Conservation (phyloP, 352 stramenopile species). For the Peronospora tabacina region DNA sequence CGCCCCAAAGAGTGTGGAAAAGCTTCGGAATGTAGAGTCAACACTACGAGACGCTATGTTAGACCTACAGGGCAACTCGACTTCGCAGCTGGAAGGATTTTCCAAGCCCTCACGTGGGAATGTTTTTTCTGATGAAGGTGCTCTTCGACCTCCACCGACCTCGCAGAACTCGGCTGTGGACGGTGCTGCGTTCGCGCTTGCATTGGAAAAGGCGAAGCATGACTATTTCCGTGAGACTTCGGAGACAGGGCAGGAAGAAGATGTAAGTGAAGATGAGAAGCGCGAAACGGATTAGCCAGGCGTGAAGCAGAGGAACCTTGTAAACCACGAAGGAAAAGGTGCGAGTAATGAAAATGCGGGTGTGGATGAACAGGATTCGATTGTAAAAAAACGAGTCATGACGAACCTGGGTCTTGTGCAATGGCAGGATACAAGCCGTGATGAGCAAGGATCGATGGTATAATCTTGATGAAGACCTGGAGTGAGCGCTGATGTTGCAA, state of each 20-base stretch:
- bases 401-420: constrained; percentile 23
- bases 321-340: constrained; percentile 26
- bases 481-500: constrained; percentile 16
- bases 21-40: constrained; percentile 37
- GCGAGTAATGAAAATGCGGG: constrained; percentile 23
- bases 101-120: constrained; percentile 4
- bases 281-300: constrained; percentile 24
- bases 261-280: constrained; percentile 19
- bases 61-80: constrained; percentile 15
- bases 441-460: constrained; percentile 13
- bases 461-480: constrained; percentile 20
- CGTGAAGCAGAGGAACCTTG: constrained; percentile 20
- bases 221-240: constrained; percentile 34
- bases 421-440: constrained; percentile 29
- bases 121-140: constrained; percentile 1
- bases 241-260: constrained; percentile 15
- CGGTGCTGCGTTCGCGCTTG: constrained; percentile 22
- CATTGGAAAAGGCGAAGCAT: constrained; percentile 24
- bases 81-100: constrained; percentile 13
- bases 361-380: constrained; percentile 22
- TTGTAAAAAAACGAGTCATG: constrained; percentile 21
- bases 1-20: constrained; percentile 42
- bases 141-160: constrained; percentile 6
- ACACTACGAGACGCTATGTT: constrained; percentile 35
- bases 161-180: constrained; percentile 29